These are phyloP conservation scores for Penicillium canariense DNA, from an alignment of 495 filamentous ascomycete species.

Conservation along the genomic window DNA sequence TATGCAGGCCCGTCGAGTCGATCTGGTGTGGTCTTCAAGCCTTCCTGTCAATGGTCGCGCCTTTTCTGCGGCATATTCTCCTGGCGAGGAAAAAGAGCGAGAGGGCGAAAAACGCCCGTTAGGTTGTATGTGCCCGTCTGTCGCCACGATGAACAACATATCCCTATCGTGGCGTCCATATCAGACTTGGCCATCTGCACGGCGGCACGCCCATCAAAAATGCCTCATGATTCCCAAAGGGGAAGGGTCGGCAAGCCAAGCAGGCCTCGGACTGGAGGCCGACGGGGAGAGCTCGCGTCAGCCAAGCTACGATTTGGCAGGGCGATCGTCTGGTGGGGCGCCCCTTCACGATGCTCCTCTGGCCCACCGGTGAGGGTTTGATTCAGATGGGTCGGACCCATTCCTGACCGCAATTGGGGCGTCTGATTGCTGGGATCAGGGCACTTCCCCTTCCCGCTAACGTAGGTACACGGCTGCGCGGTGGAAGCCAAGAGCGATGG, in stretches of 20 bases:
- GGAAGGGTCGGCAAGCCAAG: constrained; percentile 4
- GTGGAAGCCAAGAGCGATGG: constrained; percentile 25
- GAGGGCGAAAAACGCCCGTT: too few species aligned
- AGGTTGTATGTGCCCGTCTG: too few species aligned
- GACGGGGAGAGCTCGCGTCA: constrained; percentile 2
- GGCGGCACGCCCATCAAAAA: constrained; percentile 9
- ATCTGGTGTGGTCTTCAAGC: too few species aligned
- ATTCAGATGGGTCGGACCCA: constrained; percentile 21
- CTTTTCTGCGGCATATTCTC: too few species aligned
- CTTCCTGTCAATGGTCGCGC: too few species aligned
- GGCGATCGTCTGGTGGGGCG: constrained; percentile 28
- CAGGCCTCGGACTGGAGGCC: constrained; percentile 6
- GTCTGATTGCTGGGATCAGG: constrained; percentile 24
- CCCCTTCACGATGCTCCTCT: constrained; percentile 27
- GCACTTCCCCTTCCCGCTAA: constrained; percentile 19
- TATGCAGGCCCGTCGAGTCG: not conserved
- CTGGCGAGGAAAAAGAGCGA: too few species aligned
- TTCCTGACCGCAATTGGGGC: constrained; percentile 3
- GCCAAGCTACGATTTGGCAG: constrained; percentile 28
- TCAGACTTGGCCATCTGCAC: not conserved
- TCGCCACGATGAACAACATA: not conserved
- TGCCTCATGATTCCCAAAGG: constrained; percentile 16
- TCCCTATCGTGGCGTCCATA: not conserved
- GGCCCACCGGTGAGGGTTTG: constrained; percentile 33
- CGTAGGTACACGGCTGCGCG: constrained; percentile 31